Evolutionary conservation across 768 basidiomycete genomes (phyloP), one percentile per base, ranked within the genome.

Genomic region (Kwoniella sp.): DNA sequence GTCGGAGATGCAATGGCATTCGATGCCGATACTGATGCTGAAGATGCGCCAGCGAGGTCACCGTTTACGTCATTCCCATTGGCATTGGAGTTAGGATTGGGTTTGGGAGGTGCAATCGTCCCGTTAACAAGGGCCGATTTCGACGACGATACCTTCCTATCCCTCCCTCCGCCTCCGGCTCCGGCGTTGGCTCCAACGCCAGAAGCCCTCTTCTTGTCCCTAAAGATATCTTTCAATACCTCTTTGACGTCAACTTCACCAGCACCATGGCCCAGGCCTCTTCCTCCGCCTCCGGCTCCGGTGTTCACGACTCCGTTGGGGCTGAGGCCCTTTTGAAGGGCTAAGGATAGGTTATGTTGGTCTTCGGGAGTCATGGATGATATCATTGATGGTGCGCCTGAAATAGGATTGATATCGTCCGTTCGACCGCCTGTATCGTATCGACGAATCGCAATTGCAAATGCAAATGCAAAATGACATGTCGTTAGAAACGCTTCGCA

Each of bases 141-240:
- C 17, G 40, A 44, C 17, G 40, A 44, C 17, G 40, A 44, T 3
- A 44, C 40, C 8, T 44, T 44, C 17, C 40, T 44, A 44, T 44
- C 51, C 27, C 51, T 25, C 13, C 27, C 19, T 9, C 19, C 27
- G 12, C 49, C 21, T 13, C n/a, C 22, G 24, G 26, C 24, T 21
- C 21, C 6, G 57, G 27, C 40, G 57, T 48, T 21, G 22, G 33
- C 58, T 29, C 47, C 22, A 12, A 29, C 49, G n/a, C 27, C 40
- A 3, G 40, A 44, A 44, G 59, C 25, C 46, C 62, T 30, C 53
- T 67, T 72, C 67, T 74, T 76, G 49, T 78, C 72, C 60, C 69
- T 71, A 54, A 79, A 76, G 25, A 79, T 77, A 53, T 79, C 77
- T 59, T 74, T 75, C 55, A 79, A 65, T 19, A 79, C 76, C 46